A percentile compares a stretch with the other conserved stretches of the same genome.
These are phyloP conservation scores for Lobosporangium transversale DNA, from an alignment of 192 early-diverging fungal genomes.

Conservation along the genomic window DNA sequence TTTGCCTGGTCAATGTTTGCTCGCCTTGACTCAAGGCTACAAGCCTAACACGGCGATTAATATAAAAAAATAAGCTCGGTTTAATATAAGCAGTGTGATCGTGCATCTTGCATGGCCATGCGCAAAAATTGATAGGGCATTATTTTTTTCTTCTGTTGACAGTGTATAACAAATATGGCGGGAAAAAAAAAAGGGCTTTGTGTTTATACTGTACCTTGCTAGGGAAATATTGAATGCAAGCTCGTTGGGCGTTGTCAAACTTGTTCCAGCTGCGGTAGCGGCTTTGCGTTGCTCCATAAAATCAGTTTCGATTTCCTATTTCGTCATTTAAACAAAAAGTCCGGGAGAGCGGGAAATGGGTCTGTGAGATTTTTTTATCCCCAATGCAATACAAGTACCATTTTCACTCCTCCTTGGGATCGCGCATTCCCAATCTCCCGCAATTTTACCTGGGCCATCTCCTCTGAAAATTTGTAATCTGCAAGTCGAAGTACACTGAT, in stretches of 20 bases:
- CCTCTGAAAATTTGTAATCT: conserved; percentile 69
- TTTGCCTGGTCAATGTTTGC: conserved; percentile 15
- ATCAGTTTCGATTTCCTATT: conserved; percentile 51
- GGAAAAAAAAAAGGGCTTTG: not conserved
- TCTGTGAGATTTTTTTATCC: too few species aligned
- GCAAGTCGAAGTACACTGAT: conserved; percentile 60
- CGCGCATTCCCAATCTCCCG: too few species aligned
- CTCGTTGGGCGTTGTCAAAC: conserved; percentile 36
- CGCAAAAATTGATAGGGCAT: too few species aligned
- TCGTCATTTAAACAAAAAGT: conserved; percentile 28
- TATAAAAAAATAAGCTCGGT: not conserved
- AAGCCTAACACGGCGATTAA: conserved; percentile 8
- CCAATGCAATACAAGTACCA: too few species aligned
- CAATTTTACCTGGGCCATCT: conserved; percentile 65
- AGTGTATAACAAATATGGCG: not conserved
- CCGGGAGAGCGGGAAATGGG: conserved; percentile 25
- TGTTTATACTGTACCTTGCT: conserved; percentile 31
- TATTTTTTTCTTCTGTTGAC: not conserved
- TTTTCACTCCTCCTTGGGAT: too few species aligned
- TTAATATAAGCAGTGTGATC: not conserved
- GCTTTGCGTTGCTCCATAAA: conserved; percentile 51
- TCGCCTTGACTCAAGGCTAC: conserved; percentile 40
- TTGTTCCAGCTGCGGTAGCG: conserved; percentile 28
- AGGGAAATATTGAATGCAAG: conserved; percentile 43
- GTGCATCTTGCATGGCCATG: not conserved